A percentile compares a stretch with the other conserved stretches of the same genome.
These are phyloP conservation scores for Eucalyptus tenuipes DNA, from an alignment of 345 rosid genomes.

Conservation along the genomic window DNA sequence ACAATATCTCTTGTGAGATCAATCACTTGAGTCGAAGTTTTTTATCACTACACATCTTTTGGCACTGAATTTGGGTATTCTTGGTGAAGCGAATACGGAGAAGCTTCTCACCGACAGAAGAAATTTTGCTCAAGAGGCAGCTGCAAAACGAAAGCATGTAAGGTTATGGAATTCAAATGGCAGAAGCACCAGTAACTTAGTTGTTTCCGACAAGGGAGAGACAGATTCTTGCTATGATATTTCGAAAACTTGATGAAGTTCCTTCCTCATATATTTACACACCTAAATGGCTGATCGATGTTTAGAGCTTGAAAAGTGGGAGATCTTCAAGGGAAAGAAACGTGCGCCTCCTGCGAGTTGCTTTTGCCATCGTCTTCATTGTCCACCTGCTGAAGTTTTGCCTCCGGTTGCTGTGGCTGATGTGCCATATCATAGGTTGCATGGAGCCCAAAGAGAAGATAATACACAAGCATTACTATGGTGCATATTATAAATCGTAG, in stretches of 20 bases:
- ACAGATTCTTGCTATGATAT: neutral
- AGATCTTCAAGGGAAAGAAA: neutral
- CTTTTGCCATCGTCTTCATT: neutral
- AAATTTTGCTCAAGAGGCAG: neutral
- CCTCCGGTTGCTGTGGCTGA: neutral
- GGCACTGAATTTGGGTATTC: neutral
- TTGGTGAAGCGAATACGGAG: neutral
- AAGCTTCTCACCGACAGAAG: neutral
- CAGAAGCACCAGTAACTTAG: neutral
- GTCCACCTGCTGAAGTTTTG: neutral
- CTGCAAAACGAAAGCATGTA: neutral
- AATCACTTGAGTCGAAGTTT: neutral
- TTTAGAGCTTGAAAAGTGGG: neutral
- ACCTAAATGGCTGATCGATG: neutral
- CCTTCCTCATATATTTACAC: neutral
- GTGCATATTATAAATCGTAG: conserved; percentile 45
- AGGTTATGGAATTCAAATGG: neutral
- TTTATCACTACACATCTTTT: neutral
- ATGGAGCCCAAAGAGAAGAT: conserved; percentile 43
- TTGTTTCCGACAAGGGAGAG: neutral
- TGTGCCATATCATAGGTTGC: conserved; percentile 60
- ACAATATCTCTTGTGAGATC: neutral
- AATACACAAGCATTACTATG: conserved; percentile 35
- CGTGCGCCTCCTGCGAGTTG: neutral
- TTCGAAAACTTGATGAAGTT: neutral